Conservation (phyloP, 192 early-diverging fungal genomes). For the Geranomyces michiganensis region DNA sequence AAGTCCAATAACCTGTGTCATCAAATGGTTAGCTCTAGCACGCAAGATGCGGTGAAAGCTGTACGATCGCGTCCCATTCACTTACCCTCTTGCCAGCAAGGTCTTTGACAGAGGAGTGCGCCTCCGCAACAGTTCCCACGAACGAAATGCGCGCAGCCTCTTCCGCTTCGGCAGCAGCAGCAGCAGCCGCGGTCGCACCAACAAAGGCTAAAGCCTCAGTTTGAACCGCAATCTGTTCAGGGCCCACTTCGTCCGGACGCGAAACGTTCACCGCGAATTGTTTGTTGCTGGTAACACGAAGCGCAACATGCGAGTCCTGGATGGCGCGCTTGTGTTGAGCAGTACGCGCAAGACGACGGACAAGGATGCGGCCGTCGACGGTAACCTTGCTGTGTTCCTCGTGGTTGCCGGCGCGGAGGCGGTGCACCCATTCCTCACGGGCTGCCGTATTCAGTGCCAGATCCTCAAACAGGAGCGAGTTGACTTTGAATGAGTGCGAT, state of each 20-base stretch:
- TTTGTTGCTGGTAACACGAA: background rate
- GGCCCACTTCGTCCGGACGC: background rate
- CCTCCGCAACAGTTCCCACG: background rate
- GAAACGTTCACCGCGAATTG: constrained; percentile 7
- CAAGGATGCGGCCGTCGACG: background rate
- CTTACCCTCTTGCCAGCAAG: too few relatives aligned
- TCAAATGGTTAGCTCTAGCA: too few relatives aligned
- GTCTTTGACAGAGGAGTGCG: too few relatives aligned
- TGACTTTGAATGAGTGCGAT: constrained; percentile 1
- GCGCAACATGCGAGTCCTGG: too few relatives aligned
- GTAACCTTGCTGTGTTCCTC: constrained; percentile 10
- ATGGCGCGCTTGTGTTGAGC: too few relatives aligned
- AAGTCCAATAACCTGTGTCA: too few relatives aligned
- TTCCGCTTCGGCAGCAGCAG: too few relatives aligned
- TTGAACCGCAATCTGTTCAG: background rate
- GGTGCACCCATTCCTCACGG: constrained; percentile 1
- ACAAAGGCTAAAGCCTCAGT: background rate
- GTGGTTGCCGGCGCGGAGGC: constrained; percentile 5
- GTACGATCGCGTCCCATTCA: too few relatives aligned
- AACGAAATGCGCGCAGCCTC: background rate
- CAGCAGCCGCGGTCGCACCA: background rate
- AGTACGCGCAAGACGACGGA: background rate
- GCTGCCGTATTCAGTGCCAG: background rate
- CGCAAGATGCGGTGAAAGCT: too few relatives aligned
- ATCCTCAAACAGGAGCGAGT: constrained; percentile 21